A percentile compares a stretch with the other conserved stretches of the same genome.
These are phyloP conservation scores for Saccharum hybrid DNA, from an alignment of 202 grass and related monocot genomes.

Conservation along the genomic window DNA sequence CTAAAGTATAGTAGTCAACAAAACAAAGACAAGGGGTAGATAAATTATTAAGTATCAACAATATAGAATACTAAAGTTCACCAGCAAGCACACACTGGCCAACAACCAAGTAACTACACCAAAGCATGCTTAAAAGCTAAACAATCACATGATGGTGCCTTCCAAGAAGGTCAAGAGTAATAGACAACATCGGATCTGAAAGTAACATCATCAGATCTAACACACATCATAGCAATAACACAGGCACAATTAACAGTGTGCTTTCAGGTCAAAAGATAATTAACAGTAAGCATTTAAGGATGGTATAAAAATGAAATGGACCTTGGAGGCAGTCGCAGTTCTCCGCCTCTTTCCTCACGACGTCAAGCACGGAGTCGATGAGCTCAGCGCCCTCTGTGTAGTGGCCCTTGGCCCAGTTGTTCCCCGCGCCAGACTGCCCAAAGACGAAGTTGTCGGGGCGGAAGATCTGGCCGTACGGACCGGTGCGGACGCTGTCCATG, in stretches of 20 bases:
- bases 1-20: neutral
- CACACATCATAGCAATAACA: neutral
- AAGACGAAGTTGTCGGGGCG: conserved; percentile 91
- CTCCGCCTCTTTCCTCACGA: conserved; percentile 90
- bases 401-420: conserved; percentile 96
- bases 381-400: conserved; percentile 94
- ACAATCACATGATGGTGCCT: neutral
- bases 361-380: conserved; percentile 88
- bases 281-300: neutral
- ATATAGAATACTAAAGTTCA: neutral
- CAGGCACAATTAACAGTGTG: conserved; percentile 5
- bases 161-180: neutral
- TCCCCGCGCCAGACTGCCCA: conserved; percentile 84
- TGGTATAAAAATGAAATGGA: conserved; percentile 37
- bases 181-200: conserved; percentile 11
- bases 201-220: conserved; percentile 1
- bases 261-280: neutral
- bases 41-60: neutral
- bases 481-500: conserved; percentile 90
- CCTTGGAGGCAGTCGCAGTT: conserved; percentile 97
- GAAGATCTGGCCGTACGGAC: conserved; percentile 89
- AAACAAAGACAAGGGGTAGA: neutral
- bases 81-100: neutral
- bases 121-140: conserved; percentile 14
- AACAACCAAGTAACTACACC: conserved; percentile 15